These are phyloP conservation scores for Prunus padus DNA, from an alignment of 306 rosid genomes.

Conservation along the genomic window DNA sequence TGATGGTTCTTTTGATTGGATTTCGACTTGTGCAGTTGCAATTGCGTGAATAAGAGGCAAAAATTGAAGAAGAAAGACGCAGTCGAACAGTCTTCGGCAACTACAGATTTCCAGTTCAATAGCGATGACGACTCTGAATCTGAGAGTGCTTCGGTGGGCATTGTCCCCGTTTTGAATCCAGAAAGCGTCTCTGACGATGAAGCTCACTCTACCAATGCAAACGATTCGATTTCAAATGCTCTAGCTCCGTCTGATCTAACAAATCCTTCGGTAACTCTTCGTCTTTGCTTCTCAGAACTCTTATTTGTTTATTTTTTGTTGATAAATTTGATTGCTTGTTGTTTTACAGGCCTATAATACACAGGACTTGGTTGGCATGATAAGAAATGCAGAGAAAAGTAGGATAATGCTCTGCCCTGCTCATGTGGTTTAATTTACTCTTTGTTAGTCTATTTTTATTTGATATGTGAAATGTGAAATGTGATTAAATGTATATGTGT, in stretches of 20 bases:
- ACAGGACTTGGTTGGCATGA: conserved; percentile 70
- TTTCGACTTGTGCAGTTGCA: conserved; percentile 46
- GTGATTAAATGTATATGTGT: neutral
- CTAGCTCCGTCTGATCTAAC: conserved; percentile 31
- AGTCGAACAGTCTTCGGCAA: conserved; percentile 34
- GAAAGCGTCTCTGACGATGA: conserved; percentile 34
- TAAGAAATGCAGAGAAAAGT: conserved; percentile 86
- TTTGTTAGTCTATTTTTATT: conserved; percentile 18
- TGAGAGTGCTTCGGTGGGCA: conserved; percentile 28
- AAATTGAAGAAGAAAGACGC: conserved; percentile 66
- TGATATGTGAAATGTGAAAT: conserved; percentile 20
- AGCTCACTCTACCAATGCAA: conserved; percentile 15
- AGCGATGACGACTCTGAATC: conserved; percentile 44
- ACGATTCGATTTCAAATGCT: conserved; percentile 33
- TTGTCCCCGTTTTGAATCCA: conserved; percentile 31
- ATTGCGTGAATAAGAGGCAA: conserved; percentile 56
- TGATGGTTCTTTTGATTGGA: neutral
- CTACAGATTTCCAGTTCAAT: conserved; percentile 40
- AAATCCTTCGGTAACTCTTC: conserved; percentile 42
- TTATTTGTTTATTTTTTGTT: neutral
- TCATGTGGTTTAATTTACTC: conserved; percentile 3
- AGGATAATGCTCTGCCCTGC: conserved; percentile 31
- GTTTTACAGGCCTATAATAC: conserved; percentile 41
- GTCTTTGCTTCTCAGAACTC: neutral
- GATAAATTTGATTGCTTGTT: neutral